phyloP scores from a whole-genome alignment of 129 eudicot genomes.

The Apium graveolens region DNA sequence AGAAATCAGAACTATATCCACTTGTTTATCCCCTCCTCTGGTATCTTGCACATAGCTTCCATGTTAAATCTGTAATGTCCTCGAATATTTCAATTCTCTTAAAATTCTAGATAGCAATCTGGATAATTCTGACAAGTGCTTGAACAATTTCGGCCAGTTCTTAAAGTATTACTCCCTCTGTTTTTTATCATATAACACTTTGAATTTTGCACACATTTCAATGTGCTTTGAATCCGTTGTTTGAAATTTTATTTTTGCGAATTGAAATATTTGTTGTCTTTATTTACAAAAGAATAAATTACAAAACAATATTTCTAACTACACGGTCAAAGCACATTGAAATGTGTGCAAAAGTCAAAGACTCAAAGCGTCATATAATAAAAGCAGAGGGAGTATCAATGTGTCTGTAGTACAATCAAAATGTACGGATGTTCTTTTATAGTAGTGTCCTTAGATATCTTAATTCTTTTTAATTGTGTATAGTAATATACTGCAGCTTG shows the following conservation, averaged over 20 bases:
- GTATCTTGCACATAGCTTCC: neutral
- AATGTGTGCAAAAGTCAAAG: too few relatives aligned
- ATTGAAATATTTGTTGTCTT: too few relatives aligned
- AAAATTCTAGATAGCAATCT: neutral
- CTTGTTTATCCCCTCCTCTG: neutral
- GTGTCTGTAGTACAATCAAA: neutral
- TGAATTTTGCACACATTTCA: too few relatives aligned
- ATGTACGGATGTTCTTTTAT: neutral
- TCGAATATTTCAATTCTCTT: neutral
- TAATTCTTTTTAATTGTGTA: neutral
- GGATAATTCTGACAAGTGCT: neutral
- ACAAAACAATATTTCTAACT: too few relatives aligned
- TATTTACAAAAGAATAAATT: too few relatives aligned
- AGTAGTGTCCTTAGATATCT: neutral
- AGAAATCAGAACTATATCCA: neutral
- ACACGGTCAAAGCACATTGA: too few relatives aligned
- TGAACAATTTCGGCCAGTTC: constrained; percentile 1
- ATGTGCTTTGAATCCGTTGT: too few relatives aligned
- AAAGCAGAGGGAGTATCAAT: too few relatives aligned
- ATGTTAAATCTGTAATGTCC: neutral
- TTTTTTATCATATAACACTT: too few relatives aligned
- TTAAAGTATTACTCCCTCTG: neutral
- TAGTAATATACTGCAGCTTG: constrained; percentile 12
- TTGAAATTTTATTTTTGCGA: too few relatives aligned
- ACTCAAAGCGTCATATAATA: too few relatives aligned